Evolutionary conservation across 2,329 filamentous ascomycete genomes (phyloP).

Genomic region (Cladosporium colombiae): DNA sequence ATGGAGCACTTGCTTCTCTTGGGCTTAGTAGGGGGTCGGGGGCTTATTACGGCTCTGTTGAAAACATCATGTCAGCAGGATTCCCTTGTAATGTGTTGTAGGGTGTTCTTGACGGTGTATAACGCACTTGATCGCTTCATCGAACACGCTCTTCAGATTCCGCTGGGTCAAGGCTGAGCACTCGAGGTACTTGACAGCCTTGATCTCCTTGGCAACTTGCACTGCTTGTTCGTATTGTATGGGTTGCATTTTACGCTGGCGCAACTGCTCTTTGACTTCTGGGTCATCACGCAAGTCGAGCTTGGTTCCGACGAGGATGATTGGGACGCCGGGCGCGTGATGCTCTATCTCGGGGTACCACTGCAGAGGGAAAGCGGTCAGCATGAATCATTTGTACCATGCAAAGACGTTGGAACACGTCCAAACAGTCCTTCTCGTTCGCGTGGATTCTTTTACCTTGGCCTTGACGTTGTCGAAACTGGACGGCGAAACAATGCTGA

Average conservation of each 20-base stretch:
- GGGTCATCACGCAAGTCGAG: conserved; percentile 91
- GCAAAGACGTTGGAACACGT: background rate
- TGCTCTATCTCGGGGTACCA: conserved; percentile 98
- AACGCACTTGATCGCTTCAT: conserved; percentile 92
- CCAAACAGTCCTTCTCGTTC: background rate
- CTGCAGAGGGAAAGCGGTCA: conserved; percentile 48
- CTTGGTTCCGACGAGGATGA: conserved; percentile 97
- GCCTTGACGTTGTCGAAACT: conserved; percentile 99
- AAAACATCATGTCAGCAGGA: background rate
- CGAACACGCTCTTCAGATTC: conserved; percentile 97
- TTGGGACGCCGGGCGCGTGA: conserved; percentile 90
- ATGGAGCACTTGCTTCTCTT: conserved; percentile 71
- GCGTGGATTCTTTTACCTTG: conserved; percentile 64
- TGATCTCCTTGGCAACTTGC: conserved; percentile 87
- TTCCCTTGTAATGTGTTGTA: background rate
- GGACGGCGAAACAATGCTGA: conserved; percentile 95
- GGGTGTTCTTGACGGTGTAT: background rate
- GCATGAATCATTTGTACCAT: background rate
- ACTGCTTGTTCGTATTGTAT: conserved; percentile 92
- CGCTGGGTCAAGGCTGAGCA: conserved; percentile 96
- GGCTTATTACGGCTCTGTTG: conserved; percentile 69
- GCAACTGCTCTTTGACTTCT: conserved; percentile 75
- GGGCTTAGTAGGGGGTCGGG: conserved; percentile 59
- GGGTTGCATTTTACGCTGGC: conserved; percentile 94
- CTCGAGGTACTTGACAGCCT: conserved; percentile 95